Evolutionary conservation across 352 stramenopile species (phyloP).

Genomic region (Pythium phragmitis): DNA sequence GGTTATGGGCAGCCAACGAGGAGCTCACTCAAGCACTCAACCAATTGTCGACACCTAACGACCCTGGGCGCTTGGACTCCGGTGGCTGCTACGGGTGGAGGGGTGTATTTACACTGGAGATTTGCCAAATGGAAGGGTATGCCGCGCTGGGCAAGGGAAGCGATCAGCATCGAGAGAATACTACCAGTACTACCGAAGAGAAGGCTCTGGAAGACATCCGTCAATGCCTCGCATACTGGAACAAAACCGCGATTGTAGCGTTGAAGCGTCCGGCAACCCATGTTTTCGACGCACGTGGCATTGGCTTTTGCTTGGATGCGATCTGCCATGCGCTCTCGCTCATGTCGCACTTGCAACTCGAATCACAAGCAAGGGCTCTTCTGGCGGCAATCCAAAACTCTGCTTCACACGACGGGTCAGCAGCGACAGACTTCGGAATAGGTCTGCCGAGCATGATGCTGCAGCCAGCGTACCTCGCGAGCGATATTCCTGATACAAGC

Average conservation of each 20-base stretch:
- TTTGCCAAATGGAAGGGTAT: conserved; percentile 28
- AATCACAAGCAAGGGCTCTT: conserved; percentile 27
- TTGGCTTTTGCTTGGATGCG: conserved; percentile 41
- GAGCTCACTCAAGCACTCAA: conserved; percentile 30
- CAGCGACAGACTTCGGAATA: not conserved
- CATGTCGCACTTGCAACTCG: conserved; percentile 45
- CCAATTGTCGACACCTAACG: conserved; percentile 16
- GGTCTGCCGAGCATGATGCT: conserved; percentile 35
- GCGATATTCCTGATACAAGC: not conserved
- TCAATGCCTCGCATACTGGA: conserved; percentile 41
- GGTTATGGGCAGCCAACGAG: conserved; percentile 4
- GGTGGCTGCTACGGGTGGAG: conserved; percentile 61
- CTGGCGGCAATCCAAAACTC: not conserved
- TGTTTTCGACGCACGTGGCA: conserved; percentile 37
- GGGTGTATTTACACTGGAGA: conserved; percentile 57
- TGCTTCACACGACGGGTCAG: not conserved
- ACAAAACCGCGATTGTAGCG: not conserved
- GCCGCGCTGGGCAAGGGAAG: not conserved
- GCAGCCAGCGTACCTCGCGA: conserved; percentile 1
- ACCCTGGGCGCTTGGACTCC: conserved; percentile 25
- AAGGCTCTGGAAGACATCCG: conserved; percentile 48
- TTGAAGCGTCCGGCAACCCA: conserved; percentile 5
- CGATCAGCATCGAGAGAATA: not conserved
- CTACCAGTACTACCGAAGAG: conserved; percentile 28
- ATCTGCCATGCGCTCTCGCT: conserved; percentile 55